Evolutionary conservation across 805 yeast species (phyloP).

Genomic region (Kluyveromyces nonfermentans): DNA sequence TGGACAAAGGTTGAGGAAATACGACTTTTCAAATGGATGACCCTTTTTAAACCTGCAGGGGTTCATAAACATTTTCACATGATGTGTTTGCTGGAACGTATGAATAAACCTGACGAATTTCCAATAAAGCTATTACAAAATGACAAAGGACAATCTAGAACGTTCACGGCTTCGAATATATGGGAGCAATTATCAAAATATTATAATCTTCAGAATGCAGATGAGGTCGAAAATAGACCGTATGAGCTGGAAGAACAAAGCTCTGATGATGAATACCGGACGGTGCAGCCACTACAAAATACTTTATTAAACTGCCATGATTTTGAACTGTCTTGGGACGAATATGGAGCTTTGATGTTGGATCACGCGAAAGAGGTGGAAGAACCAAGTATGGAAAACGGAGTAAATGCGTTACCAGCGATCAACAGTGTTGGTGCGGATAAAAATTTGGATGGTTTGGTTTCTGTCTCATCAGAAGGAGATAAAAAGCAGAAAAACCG

Average conservation of each 20-base stretch:
- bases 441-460: constrained; percentile 5
- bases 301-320: constrained; percentile 13
- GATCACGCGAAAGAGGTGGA: constrained; percentile 27
- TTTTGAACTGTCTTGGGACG: constrained; percentile 37
- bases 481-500: constrained; percentile 4
- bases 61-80: constrained; percentile 35
- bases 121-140: constrained; percentile 26
- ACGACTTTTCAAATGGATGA: constrained; percentile 47
- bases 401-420: neutral
- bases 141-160: constrained; percentile 20
- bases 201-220: constrained; percentile 52
- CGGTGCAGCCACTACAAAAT: constrained; percentile 5
- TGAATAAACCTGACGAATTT: constrained; percentile 34
- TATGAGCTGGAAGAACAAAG: constrained; percentile 1
- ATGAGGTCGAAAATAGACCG: constrained; percentile 38
- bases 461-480: constrained; percentile 3
- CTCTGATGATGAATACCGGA: constrained; percentile 11
- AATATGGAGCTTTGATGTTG: constrained; percentile 35
- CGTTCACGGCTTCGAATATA: constrained; percentile 40
- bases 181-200: constrained; percentile 46
- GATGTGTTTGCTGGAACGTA: constrained; percentile 26
- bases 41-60: constrained; percentile 66
- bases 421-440: neutral
- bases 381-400: neutral
- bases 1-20: constrained; percentile 62